Base-by-base conservation (phyloP, 345 rosid species). In the Gossypium rotundifolium region DNA sequence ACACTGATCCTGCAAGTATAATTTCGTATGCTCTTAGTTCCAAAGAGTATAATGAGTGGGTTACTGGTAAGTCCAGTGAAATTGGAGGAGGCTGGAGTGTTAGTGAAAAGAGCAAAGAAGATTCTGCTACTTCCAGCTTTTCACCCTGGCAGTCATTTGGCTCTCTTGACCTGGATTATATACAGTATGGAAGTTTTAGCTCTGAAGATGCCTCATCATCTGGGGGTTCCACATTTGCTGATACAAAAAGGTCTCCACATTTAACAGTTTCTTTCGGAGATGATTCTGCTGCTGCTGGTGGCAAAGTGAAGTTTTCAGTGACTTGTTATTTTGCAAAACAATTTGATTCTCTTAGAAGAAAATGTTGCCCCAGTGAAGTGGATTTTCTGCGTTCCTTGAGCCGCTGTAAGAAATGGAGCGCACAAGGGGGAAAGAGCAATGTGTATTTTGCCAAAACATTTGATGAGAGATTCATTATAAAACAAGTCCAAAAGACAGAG, bases 341-440 rank as follows among this genome's bases (percentile, higher is more conserved):
- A 84, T 96, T 96, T 45, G 94, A 93, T 59, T 83, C 87, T 59
- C 87, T 96, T 40, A 84, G 97, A 75, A 87, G 85, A 83, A 88
- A 88, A 42, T 95, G 97, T 64, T 95, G 98, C 77, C 94, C 96
- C 9, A 84, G 79, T 49, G 89, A 87, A 76, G 82, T 93, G 38
- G 97, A 96, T 83, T 90, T 91, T 65, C 81, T 96, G 60, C 84
- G 95, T 63, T 96, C 98, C 18, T 76, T 96, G 87, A 90, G 97
- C 79, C 97, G 98, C 49, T 88, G 96, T 72, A 88, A 79, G 76
- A 90, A 84, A 78, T 96, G 99, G 99, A 85, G 82, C 74, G 99
- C 98, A 4, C 95, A 96, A 81, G 99, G 99, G 72, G 99, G 99
- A 12, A 93, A 96, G 81, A 93, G 96, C 86, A 96, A 93, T 68